Evolutionary conservation across 1,284 basidiomycete species (phyloP), one percentile per base, ranked within the genome.

Genomic region (Microstroma glucosiphilum): DNA sequence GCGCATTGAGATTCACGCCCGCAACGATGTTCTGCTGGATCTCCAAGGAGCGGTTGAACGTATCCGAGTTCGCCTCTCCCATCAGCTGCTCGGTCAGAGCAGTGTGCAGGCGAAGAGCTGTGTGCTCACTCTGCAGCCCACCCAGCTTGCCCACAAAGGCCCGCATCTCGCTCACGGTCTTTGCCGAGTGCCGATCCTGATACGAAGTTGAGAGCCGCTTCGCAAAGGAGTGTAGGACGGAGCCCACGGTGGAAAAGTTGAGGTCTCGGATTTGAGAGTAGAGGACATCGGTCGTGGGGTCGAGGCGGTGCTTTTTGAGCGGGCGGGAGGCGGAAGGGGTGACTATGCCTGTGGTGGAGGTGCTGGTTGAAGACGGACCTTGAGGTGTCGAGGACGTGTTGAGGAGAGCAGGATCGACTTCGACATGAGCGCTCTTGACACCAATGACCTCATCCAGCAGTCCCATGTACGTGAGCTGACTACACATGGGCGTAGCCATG

Each of bases 11-110:
- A 17, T 75, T 71, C 6, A 71, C 46, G 0, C 74, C 74, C 0
- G 92, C 91, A 15, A 98, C 85, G 30, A 96, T 84, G 79, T 97
- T 97, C 80, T 98, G 96, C 77, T 98, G 94, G 19, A 96, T 89
- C 82, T 98, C 94, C 11, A 99, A 83, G 21, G 88, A 88, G 75
- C 87, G 89, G 80, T 92, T 92, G 82, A 98, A 98, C 59, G 88
- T 83, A 46, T 94, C 90, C 23, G 67, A 57, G 60, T 86, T 84
- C 1, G 93, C 97, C 68, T 88, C 82, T 13, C 88, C 86, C 70
- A 93, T 86, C 53, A 98, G 84, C 76, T 90, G 82, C 80, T 98
- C 96, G n/a, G 92, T 92, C 43, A 98, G 79, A 15, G 88, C 88
- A 57, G 92, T 98, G 79, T 99, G 94, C 60, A 97, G 82, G 61